Evolutionary conservation across 345 rosid genomes (phyloP).

Genomic region (Salix dunnii): DNA sequence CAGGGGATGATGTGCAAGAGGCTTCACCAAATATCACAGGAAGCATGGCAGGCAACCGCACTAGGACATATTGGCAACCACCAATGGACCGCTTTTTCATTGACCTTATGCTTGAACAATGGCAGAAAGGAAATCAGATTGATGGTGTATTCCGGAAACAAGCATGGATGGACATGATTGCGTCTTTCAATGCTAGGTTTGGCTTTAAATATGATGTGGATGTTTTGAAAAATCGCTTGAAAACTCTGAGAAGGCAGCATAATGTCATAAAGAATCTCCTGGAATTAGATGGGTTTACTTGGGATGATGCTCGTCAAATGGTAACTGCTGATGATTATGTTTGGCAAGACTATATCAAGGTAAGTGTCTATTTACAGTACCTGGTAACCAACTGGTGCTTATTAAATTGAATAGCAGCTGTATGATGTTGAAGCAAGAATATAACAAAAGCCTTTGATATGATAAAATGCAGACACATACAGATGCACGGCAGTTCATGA

Average conservation of each 20-base stretch:
- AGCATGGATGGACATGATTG: slow-evolving; percentile 78
- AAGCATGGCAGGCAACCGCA: slow-evolving; percentile 28
- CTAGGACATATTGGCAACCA: slow-evolving; percentile 77
- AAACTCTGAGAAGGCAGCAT: slow-evolving; percentile 70
- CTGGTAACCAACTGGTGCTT: neutral
- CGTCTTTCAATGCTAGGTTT: slow-evolving; percentile 62
- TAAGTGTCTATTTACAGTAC: slow-evolving; percentile 14
- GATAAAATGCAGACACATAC: slow-evolving; percentile 52
- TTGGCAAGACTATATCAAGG: slow-evolving; percentile 91
- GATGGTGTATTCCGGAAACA: slow-evolving; percentile 75
- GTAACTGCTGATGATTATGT: slow-evolving; percentile 75
- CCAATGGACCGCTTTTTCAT: slow-evolving; percentile 83
- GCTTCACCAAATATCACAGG: slow-evolving; percentile 11
- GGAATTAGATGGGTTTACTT: slow-evolving; percentile 61
- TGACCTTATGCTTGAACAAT: slow-evolving; percentile 72
- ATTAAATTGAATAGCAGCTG: neutral
- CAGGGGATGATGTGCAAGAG: slow-evolving; percentile 27
- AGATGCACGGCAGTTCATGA: slow-evolving; percentile 74
- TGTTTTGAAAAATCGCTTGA: slow-evolving; percentile 76
- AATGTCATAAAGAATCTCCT: slow-evolving; percentile 66
- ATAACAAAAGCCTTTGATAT: slow-evolving; percentile 3
- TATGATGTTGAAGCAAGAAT: neutral
- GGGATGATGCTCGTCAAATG: slow-evolving; percentile 88
- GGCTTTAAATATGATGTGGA: slow-evolving; percentile 59
- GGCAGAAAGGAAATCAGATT: slow-evolving; percentile 63